Conservation (phyloP, 805 yeast species). For the Saccharomyces cerevisiae region DNA sequence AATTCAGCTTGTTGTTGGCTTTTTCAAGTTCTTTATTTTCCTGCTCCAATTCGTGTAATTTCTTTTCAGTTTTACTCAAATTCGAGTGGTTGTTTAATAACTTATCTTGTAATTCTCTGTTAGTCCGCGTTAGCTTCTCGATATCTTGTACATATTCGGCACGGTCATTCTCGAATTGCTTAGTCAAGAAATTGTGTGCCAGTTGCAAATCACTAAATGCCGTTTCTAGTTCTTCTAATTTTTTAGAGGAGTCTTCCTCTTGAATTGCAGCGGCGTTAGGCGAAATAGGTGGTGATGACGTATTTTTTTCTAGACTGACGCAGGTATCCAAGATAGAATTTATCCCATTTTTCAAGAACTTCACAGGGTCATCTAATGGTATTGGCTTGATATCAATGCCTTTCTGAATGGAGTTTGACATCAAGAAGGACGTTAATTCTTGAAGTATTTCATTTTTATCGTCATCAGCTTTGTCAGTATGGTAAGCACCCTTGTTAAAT, state of each 20-base stretch:
- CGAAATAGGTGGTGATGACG: neutral
- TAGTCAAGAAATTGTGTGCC: constrained; percentile 60
- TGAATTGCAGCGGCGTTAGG: neutral
- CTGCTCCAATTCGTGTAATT: constrained; percentile 31
- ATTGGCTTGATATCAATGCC: constrained; percentile 23
- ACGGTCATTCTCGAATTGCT: constrained; percentile 61
- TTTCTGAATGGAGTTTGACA: constrained; percentile 24
- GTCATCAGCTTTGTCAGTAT: constrained; percentile 1
- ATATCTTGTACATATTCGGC: constrained; percentile 45
- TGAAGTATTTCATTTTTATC: constrained; percentile 10
- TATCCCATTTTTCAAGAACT: constrained; percentile 25
- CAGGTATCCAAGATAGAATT: constrained; percentile 15
- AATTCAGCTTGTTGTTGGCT: constrained; percentile 22
- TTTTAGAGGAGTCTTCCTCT: neutral
- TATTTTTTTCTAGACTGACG: neutral
- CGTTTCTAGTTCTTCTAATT: constrained; percentile 35
- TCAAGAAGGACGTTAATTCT: constrained; percentile 25
- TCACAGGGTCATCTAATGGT: constrained; percentile 16
- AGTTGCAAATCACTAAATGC: constrained; percentile 63
- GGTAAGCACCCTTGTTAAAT: neutral
- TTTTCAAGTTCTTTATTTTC: constrained; percentile 30
- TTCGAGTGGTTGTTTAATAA: constrained; percentile 34
- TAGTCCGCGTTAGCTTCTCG: constrained; percentile 46
- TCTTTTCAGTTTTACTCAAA: constrained; percentile 32
- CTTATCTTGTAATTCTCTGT: constrained; percentile 43